These are phyloP conservation scores for Saksenaea oblongispora DNA, from an alignment of 371 early-diverging fungal species.

Conservation along the genomic window DNA sequence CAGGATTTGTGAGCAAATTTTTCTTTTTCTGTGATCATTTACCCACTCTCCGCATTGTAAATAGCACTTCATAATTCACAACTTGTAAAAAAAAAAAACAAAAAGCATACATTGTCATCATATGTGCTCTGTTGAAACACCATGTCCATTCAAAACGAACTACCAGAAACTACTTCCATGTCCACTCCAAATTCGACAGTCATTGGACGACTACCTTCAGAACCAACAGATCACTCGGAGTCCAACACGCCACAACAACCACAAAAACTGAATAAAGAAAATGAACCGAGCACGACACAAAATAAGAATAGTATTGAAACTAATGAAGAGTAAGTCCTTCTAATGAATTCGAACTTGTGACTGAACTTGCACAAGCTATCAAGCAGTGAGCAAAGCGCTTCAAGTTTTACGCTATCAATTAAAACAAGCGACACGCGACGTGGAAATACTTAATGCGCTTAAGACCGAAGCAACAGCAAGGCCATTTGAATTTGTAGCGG, in stretches of 20 bases:
- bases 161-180: not conserved
- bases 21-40: not conserved
- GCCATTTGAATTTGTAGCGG: slow-evolving; percentile 51
- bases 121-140: not conserved
- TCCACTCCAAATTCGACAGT: not conserved
- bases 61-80: slow-evolving; percentile 1
- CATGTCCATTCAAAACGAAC: slow-evolving; percentile 1
- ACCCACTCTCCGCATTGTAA: not conserved
- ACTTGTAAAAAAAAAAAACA: not conserved
- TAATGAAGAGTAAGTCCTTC: not conserved
- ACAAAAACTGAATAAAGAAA: not conserved
- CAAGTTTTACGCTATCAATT: slow-evolving; percentile 47
- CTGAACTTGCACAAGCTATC: slow-evolving; percentile 25
- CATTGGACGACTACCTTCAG: not conserved
- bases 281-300: not conserved
- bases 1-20: slow-evolving; percentile 3
- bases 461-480: slow-evolving; percentile 50
- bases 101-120: not conserved
- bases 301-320: not conserved
- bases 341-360: not conserved
- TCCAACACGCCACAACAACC: not conserved
- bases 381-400: slow-evolving; percentile 29
- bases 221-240: not conserved
- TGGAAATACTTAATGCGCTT: slow-evolving; percentile 37
- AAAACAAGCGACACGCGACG: slow-evolving; percentile 44